phyloP scores from a whole-genome alignment of 345 rosid species.

The Draba incana region DNA sequence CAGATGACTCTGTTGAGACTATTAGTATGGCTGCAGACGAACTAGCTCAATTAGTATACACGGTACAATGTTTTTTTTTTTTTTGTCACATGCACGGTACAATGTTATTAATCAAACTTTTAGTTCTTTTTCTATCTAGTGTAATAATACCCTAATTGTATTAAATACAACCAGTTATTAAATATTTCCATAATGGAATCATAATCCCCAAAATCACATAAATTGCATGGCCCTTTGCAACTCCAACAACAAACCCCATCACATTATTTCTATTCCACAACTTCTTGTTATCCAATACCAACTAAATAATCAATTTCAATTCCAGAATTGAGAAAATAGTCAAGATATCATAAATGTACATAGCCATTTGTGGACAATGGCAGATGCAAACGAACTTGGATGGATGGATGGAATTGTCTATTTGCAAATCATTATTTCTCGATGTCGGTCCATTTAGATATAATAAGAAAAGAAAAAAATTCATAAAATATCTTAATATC shows the following conservation, averaged over 20 bases:
- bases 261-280: conserved; percentile 13
- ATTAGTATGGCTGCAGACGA: too few species aligned
- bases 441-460: not conserved
- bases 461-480: not conserved
- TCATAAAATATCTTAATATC: conserved; percentile 5
- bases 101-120: too few species aligned
- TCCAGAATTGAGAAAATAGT: not conserved
- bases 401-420: not conserved
- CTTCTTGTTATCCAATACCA: not conserved
- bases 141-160: not conserved
- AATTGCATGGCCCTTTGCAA: not conserved
- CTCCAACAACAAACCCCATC: not conserved
- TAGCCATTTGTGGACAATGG: not conserved
- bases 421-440: not conserved
- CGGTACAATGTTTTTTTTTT: too few species aligned
- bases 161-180: not conserved
- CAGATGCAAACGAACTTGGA: not conserved
- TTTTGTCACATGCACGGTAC: too few species aligned
- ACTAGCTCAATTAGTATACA: too few species aligned
- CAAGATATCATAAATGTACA: not conserved
- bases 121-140: too few species aligned
- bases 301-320: not conserved
- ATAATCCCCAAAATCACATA: conserved; percentile 6
- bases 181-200: not conserved
- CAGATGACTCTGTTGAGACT: too few species aligned